Evolutionary conservation across 805 yeast species (phyloP).

Genomic region (Metschnikowia bowlesiae): DNA sequence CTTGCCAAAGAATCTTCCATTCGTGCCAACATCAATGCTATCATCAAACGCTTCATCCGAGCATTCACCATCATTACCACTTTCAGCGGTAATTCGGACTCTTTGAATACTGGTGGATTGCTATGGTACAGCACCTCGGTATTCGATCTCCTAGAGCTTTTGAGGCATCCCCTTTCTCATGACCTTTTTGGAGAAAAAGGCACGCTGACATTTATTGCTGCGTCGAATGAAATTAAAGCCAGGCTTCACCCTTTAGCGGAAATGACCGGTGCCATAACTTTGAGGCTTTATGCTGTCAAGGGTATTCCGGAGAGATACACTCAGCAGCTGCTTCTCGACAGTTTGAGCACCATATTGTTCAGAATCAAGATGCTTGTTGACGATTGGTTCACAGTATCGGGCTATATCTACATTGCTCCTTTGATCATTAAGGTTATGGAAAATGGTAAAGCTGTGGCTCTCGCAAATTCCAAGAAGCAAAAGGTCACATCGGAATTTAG

Average conservation of each 20-base stretch:
- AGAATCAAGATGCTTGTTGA: constrained; percentile 70
- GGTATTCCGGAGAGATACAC: constrained; percentile 43
- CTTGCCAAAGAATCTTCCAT: constrained; percentile 56
- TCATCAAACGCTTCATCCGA: constrained; percentile 39
- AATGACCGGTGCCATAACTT: constrained; percentile 64
- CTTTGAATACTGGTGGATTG: constrained; percentile 8
- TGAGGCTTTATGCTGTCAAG: constrained; percentile 50
- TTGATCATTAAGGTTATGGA: constrained; percentile 63
- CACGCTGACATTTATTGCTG: constrained; percentile 46
- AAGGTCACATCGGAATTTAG: constrained; percentile 60
- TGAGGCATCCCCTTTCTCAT: constrained; percentile 28
- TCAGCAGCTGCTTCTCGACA: constrained; percentile 49
- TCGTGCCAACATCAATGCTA: constrained; percentile 42
- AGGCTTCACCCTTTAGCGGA: constrained; percentile 49
- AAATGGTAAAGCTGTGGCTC: constrained; percentile 55
- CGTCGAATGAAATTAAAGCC: constrained; percentile 47
- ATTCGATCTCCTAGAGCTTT: constrained; percentile 41
- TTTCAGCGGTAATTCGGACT: constrained; percentile 40
- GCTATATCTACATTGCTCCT: constrained; percentile 74
- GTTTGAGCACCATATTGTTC: constrained; percentile 67
- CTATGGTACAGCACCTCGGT: constrained; percentile 74
- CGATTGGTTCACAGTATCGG: constrained; percentile 61
- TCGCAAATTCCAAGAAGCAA: constrained; percentile 48
- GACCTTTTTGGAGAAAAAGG: constrained; percentile 43
- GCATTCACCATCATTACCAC: constrained; percentile 51